Evolutionary conservation across 352 stramenopile species (phyloP).

Genomic region (Phytophthora kernoviae): DNA sequence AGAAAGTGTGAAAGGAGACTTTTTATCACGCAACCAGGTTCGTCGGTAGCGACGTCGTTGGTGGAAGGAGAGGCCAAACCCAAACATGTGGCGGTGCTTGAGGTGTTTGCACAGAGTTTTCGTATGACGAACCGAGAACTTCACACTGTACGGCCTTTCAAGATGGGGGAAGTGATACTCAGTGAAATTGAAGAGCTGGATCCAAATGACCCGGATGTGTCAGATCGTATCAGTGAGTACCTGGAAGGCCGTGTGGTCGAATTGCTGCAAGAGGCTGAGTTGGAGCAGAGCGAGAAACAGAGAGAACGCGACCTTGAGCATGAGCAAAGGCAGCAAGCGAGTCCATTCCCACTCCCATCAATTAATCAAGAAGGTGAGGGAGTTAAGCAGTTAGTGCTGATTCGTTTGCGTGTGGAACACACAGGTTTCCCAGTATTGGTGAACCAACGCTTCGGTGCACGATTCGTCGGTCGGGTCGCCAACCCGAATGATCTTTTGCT

Average conservation of each 20-base stretch:
- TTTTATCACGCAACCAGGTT: constrained; percentile 98
- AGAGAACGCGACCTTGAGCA: constrained; percentile 21
- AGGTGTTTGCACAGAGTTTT: constrained; percentile 92
- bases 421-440: constrained; percentile 88
- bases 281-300: constrained; percentile 38
- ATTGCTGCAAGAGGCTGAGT: constrained; percentile 64
- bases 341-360: constrained; percentile 33
- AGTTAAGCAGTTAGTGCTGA: constrained; percentile 67
- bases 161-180: constrained; percentile 91
- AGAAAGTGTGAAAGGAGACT: constrained; percentile 95
- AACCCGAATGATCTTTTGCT: constrained; percentile 90
- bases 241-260: constrained; percentile 69
- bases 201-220: constrained; percentile 88
- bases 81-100: constrained; percentile 90
- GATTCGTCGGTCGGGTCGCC: constrained; percentile 85
- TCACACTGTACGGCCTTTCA: constrained; percentile 93
- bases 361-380: constrained; percentile 9
- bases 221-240: constrained; percentile 70
- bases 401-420: constrained; percentile 89
- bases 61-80: constrained; percentile 83
- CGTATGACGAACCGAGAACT: constrained; percentile 85
- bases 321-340: constrained; percentile 37
- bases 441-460: constrained; percentile 87
- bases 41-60: constrained; percentile 95
- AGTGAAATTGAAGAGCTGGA: constrained; percentile 89